A percentile compares a stretch with the other conserved stretches of the same genome.
phyloP scores from a whole-genome alignment of 495 filamentous ascomycete species.

The Aspergillus diversus region DNA sequence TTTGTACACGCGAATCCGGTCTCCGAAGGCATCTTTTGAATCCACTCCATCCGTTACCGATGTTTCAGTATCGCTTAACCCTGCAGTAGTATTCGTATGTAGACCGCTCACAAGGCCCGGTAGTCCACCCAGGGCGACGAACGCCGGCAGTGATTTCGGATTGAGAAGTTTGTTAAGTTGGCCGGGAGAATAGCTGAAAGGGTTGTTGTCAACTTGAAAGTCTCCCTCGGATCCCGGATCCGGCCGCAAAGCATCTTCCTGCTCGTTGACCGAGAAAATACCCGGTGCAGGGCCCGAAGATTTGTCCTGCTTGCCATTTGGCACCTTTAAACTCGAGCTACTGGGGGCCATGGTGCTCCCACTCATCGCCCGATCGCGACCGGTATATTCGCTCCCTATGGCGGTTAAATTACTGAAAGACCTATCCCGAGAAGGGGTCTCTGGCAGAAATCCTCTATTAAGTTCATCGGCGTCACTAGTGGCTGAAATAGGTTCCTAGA shows the following conservation, averaged over 20 bases:
- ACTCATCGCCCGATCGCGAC: conserved; percentile 25
- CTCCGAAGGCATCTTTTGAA: not conserved
- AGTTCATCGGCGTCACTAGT: conserved; percentile 2
- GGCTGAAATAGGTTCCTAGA: not conserved
- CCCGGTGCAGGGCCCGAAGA: conserved; percentile 13
- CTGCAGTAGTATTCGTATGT: conserved; percentile 8
- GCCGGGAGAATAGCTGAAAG: conserved; percentile 23
- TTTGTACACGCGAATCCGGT: conserved; percentile 19
- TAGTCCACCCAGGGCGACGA: conserved; percentile 15
- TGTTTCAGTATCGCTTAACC: conserved; percentile 5
- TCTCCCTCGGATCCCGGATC: conserved; percentile 19
- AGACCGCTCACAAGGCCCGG: conserved; percentile 11
- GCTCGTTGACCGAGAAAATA: conserved; percentile 20
- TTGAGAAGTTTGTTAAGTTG: conserved; percentile 26
- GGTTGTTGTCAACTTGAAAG: conserved; percentile 19
- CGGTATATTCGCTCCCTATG: conserved; percentile 13
- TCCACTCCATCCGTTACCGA: not conserved
- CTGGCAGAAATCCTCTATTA: not conserved
- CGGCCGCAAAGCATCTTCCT: conserved; percentile 16
- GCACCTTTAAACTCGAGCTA: conserved; percentile 14
- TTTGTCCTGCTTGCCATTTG: conserved; percentile 8
- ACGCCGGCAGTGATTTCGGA: conserved; percentile 16
- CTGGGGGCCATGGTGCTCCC: conserved; percentile 26
- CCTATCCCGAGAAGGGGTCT: conserved; percentile 1
- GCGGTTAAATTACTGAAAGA: conserved; percentile 23